Base-by-base conservation (phyloP, 768 basidiomycete genomes). In the Porphyrellus cyaneotinctus region DNA sequence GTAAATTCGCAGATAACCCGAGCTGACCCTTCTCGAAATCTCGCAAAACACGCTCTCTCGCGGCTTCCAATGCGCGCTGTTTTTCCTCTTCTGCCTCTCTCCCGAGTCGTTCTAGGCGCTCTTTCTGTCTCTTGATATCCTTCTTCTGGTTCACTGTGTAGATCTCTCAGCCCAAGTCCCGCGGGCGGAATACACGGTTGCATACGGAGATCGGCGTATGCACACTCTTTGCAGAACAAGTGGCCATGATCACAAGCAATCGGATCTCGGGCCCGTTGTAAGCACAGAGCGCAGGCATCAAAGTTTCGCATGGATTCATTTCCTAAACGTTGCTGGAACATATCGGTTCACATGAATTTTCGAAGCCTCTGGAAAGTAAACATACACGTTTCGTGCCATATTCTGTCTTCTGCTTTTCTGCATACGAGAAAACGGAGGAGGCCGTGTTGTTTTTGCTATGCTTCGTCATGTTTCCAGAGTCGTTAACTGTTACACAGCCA, bases 171-270 rank as follows among this genome's bases (percentile, higher is more conserved):
- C 37, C 48, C 46, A 42, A 15, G 14, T 30, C 43, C 36, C 51
- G 23, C 57, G 48, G 49, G 49, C 13, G 15, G 47, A 49, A 37
- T 31, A 50, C 9, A 35, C n/a, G 31, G 47, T 42, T 26, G 20
- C 86, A 66, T 72, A 90, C 88, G 68, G 26, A 95, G 81, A 64
- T 95, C 91, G 2, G 87, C 82, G 54, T 94, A 83, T 23, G 87
- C 87, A 62, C 97, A 98, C 72, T 97, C 95, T 66, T 88, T 91
- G 78, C 97, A 99, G 68, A 93, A 98, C 22, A 98, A 60, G 70
- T 98, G 97, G 0, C 97, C 97, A 46, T 89, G 80, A 20, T 72
- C 61, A 63, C 97, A 98, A 12, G 86, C 81, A 31, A 95, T 75
- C 0, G 95, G 92, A 47, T 93, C 87, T 43, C 89, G 75, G 6